Evolutionary conservation across 2,329 filamentous ascomycete genomes (phyloP), one percentile per base, ranked within the genome.

Genomic region (Thielaviopsis euricoi): DNA sequence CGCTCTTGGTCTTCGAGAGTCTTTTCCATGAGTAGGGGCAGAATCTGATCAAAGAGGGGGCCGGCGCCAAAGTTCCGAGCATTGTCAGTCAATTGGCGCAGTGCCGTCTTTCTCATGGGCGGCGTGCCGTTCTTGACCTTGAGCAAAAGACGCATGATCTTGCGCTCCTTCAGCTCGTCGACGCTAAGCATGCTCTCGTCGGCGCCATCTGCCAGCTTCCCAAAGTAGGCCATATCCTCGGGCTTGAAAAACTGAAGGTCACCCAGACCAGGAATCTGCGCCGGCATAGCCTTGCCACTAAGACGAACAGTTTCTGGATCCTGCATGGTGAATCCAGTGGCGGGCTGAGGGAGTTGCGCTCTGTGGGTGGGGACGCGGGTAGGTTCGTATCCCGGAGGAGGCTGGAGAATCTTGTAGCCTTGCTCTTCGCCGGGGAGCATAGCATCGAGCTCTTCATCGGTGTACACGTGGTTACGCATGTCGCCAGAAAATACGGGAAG

Each of bases 61-160:
- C 89, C 90, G 40, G 93, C 90, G 62, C 93, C 93, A 68, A 98
- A 98, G 70, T 91, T 88, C 58, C 91, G 85, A 33, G 93, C 93
- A 69, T 98, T 98, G 70, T 98, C 93, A 19, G 93, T 98, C 62
- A 98, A 83, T 70, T 98, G 93, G 71, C 93, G 86, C 65, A 98
- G 79, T 23, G 93, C 93, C 40, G 93, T 98, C 78, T 98, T 98
- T 72, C 93, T 80, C 93, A 97, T 97, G 0, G 93, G 91, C 25
- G 93, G 93, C 48, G 93, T 97, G 66, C 93, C 93, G 69, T 98
- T 98, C 80, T 98, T 98, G 76, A 98, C 91, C 73, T 98, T 98
- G 58, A 98, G 78, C 52, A 98, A 76, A 58, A 98, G 74, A 64
- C 93, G 80, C 93, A 98, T 97, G 67, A 98, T 98, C 73, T 98